Evolutionary conservation across 495 filamentous ascomycete species (phyloP).

Genomic region (Penicillium argentinense): DNA sequence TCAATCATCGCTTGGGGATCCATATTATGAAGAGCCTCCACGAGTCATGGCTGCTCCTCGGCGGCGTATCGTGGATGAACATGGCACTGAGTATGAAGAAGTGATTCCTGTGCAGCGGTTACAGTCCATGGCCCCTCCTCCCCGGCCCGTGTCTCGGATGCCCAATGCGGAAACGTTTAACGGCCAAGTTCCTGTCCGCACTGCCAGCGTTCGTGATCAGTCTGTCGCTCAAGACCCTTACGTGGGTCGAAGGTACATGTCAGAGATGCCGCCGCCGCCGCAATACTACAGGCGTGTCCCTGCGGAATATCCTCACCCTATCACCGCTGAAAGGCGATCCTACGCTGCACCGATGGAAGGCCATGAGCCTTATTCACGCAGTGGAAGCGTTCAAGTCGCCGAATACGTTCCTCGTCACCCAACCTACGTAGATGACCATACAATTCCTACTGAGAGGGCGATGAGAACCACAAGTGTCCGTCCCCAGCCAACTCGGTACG

Average conservation of each 20-base stretch:
- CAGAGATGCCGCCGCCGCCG: slow-evolving; percentile 45
- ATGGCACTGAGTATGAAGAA: slow-evolving; percentile 70
- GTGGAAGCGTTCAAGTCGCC: slow-evolving; percentile 41
- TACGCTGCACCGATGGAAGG: slow-evolving; percentile 34
- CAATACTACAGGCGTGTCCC: slow-evolving; percentile 40
- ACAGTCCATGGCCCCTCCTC: slow-evolving; percentile 54
- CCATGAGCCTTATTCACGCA: slow-evolving; percentile 37
- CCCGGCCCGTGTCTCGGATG: slow-evolving; percentile 31
- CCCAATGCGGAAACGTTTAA: slow-evolving; percentile 31
- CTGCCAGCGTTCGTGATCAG: slow-evolving; percentile 39
- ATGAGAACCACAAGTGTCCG: slow-evolving; percentile 58
- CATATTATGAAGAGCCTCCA: slow-evolving; percentile 40
- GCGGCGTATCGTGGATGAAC: slow-evolving; percentile 66
- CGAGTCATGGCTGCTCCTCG: slow-evolving; percentile 58
- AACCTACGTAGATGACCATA: slow-evolving; percentile 43
- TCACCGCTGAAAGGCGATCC: slow-evolving; percentile 31
- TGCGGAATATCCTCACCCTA: slow-evolving; percentile 39
- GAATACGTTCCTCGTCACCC: slow-evolving; percentile 42
- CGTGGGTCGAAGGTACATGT: slow-evolving; percentile 44
- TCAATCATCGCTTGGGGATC: slow-evolving; percentile 52
- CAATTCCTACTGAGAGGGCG: slow-evolving; percentile 52
- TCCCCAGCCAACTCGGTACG: slow-evolving; percentile 55
- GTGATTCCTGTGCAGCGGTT: slow-evolving; percentile 44
- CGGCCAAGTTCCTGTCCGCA: slow-evolving; percentile 33
- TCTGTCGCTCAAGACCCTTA: slow-evolving; percentile 45